These are phyloP conservation scores for Coniophora puteana DNA, from an alignment of 1,284 basidiomycete species.

Conservation along the genomic window DNA sequence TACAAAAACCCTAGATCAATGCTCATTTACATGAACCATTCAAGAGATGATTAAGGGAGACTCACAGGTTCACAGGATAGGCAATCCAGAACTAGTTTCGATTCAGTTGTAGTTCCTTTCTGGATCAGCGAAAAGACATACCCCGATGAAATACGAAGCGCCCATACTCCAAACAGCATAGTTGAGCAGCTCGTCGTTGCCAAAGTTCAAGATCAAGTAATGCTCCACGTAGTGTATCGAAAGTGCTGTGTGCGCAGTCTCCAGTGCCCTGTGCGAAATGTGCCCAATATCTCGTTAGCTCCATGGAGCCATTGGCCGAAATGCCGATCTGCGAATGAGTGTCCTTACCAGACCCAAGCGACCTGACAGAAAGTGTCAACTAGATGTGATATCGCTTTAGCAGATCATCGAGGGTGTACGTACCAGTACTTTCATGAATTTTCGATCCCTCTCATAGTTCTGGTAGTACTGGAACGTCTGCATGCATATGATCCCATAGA, in stretches of 20 bases:
- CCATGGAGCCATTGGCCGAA: neutral
- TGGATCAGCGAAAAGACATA: neutral
- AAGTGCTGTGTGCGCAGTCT: conserved; percentile 1
- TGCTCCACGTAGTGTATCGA: conserved; percentile 1
- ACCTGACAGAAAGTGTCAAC: neutral
- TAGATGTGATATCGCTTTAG: neutral
- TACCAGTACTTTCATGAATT: conserved; percentile 5
- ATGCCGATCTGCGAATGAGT: neutral
- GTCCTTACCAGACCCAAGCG: neutral
- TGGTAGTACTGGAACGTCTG: conserved; percentile 11
- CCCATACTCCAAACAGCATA: neutral
- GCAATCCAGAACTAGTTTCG: neutral
- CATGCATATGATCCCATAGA: conserved; percentile 11
- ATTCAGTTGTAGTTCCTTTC: neutral
- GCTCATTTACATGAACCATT: neutral
- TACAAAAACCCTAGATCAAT: neutral
- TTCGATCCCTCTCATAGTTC: conserved; percentile 5
- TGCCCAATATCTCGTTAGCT: too few species aligned
- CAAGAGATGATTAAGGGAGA: neutral
- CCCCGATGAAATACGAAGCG: neutral
- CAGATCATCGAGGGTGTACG: neutral
- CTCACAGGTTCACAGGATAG: neutral
- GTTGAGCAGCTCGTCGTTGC: neutral
- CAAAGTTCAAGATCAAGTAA: conserved; percentile 2
- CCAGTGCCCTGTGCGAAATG: neutral